phyloP scores from a whole-genome alignment of 495 filamentous ascomycete species.

The Lentithecium fluviatile region DNA sequence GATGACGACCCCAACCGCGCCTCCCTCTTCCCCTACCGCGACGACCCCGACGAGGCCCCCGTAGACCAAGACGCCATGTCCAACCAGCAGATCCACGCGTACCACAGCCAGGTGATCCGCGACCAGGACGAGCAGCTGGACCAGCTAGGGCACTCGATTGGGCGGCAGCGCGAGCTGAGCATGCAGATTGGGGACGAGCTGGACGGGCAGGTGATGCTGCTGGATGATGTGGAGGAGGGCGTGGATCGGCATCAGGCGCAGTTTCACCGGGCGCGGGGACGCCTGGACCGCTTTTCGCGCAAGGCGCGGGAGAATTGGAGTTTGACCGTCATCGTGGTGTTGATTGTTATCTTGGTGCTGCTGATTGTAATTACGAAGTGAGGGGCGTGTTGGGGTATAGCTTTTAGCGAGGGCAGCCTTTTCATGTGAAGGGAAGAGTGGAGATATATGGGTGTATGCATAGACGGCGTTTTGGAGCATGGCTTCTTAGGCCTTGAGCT shows the following conservation, averaged over 20 bases:
- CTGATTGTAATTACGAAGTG: slow-evolving; percentile 46
- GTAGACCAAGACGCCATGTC: slow-evolving; percentile 63
- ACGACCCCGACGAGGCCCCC: slow-evolving; percentile 45
- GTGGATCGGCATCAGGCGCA: slow-evolving; percentile 78
- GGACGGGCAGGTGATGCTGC: slow-evolving; percentile 79
- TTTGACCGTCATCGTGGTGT: slow-evolving; percentile 43
- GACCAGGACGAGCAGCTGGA: slow-evolving; percentile 96
- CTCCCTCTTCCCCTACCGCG: slow-evolving; percentile 67
- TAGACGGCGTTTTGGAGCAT: too few species aligned
- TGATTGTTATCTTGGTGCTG: slow-evolving; percentile 45
- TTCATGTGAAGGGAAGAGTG: too few species aligned
- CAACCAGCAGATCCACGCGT: slow-evolving; percentile 84
- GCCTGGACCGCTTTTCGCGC: slow-evolving; percentile 45
- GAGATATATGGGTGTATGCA: too few species aligned
- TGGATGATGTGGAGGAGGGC: slow-evolving; percentile 82
- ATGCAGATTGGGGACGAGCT: slow-evolving; percentile 97
- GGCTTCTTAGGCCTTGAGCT: too few species aligned
- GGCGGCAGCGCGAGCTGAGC: slow-evolving; percentile 87
- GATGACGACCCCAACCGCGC: slow-evolving; percentile 55
- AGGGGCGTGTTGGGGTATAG: too few species aligned
- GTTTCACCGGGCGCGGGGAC: slow-evolving; percentile 68
- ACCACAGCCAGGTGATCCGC: slow-evolving; percentile 73
- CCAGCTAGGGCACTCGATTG: slow-evolving; percentile 75
- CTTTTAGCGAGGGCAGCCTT: too few species aligned
- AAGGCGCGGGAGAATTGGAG: slow-evolving; percentile 46